Conservation (phyloP, 106 monocot genomes). For the Dendrobium catenatum region DNA sequence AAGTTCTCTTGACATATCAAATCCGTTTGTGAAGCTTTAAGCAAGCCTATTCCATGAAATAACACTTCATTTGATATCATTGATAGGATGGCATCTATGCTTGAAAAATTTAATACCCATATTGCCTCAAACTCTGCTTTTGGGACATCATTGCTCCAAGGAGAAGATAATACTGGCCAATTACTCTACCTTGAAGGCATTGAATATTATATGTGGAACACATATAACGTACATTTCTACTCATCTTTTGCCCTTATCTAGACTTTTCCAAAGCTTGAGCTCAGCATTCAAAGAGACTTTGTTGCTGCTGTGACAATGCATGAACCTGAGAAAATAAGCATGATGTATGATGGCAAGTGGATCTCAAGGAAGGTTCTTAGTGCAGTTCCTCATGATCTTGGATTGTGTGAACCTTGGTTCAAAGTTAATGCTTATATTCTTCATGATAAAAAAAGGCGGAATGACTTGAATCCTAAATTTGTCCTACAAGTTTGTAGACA, state of each 20-base stretch:
- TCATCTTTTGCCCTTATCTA: slow-evolving; percentile 65
- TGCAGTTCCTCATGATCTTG: slow-evolving; percentile 81
- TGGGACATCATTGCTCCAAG: slow-evolving; percentile 61
- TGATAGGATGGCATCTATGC: slow-evolving; percentile 19
- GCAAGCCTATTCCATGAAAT: slow-evolving; percentile 10
- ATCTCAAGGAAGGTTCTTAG: slow-evolving; percentile 53
- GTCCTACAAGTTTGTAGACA: slow-evolving; percentile 67
- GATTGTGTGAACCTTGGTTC: slow-evolving; percentile 60
- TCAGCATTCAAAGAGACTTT: slow-evolving; percentile 70
- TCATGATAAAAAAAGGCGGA: slow-evolving; percentile 57
- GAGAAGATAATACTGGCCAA: slow-evolving; percentile 87
- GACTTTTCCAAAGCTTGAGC: slow-evolving; percentile 74
- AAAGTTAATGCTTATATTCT: slow-evolving; percentile 59
- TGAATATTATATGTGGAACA: slow-evolving; percentile 96
- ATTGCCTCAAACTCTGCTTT: slow-evolving; percentile 46
- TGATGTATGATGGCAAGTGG: slow-evolving; percentile 35
- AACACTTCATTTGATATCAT: slow-evolving; percentile 27
- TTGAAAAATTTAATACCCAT: slow-evolving; percentile 52
- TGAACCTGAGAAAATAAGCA: slow-evolving; percentile 49
- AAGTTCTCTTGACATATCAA: neutral
- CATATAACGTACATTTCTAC: slow-evolving; percentile 98
- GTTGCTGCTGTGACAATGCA: slow-evolving; percentile 67
- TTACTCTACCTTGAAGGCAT: slow-evolving; percentile 93
- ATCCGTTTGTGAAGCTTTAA: slow-evolving; percentile 11
- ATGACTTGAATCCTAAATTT: slow-evolving; percentile 77